These are phyloP conservation scores for Teunomyces stri DNA, from an alignment of 805 yeast species.

Conservation along the genomic window DNA sequence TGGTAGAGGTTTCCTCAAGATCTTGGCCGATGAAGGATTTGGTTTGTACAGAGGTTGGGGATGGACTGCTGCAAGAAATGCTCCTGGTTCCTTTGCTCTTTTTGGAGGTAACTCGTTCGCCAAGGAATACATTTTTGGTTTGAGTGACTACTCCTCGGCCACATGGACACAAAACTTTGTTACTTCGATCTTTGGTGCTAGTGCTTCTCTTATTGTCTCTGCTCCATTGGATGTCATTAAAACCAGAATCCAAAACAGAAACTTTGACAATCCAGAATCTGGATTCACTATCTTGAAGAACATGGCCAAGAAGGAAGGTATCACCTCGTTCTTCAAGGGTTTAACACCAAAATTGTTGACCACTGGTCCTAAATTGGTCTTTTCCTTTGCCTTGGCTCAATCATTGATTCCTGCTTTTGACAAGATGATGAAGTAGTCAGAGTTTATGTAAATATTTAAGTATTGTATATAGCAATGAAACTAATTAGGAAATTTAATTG, in stretches of 20 bases:
- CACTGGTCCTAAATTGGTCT: constrained; percentile 97
- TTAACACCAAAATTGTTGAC: constrained; percentile 94
- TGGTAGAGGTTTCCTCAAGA: constrained; percentile 93
- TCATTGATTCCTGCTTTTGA: constrained; percentile 96
- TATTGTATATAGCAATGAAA: not conserved
- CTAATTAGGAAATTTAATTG: constrained; percentile 1
- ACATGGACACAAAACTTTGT: constrained; percentile 94
- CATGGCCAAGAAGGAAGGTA: constrained; percentile 89
- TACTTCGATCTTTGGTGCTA: constrained; percentile 94
- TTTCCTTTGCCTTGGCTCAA: constrained; percentile 97
- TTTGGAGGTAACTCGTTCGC: constrained; percentile 99
- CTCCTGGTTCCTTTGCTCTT: constrained; percentile 96
- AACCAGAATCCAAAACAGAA: constrained; percentile 96
- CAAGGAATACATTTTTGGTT: constrained; percentile 88
- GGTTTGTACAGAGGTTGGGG: constrained; percentile 98
- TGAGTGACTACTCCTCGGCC: constrained; percentile 83
- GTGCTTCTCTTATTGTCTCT: constrained; percentile 91
- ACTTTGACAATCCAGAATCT: constrained; percentile 91
- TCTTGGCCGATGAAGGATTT: constrained; percentile 86
- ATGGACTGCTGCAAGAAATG: constrained; percentile 99
- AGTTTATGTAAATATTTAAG: not conserved
- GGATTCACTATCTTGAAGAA: constrained; percentile 92
- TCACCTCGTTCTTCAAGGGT: constrained; percentile 91
- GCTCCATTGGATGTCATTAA: constrained; percentile 98
- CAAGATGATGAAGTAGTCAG: constrained; percentile 46